Evolutionary conservation across 2,329 filamentous ascomycete species (phyloP).

Genomic region (Epichloe brachyelytri): DNA sequence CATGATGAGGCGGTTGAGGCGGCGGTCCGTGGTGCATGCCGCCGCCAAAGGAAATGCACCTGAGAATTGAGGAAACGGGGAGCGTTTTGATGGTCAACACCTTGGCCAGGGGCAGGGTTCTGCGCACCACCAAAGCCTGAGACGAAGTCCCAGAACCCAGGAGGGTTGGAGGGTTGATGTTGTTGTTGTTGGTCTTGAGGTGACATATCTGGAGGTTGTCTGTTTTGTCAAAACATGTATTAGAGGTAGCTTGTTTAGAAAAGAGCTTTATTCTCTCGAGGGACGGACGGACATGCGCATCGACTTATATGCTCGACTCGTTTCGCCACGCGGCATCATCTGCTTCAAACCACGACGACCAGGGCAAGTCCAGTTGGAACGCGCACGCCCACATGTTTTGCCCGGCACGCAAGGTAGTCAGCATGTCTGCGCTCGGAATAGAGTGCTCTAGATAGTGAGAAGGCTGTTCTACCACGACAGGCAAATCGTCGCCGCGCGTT

Average conservation of each 20-base stretch:
- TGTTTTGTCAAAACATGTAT: not conserved
- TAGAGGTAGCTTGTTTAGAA: too few species aligned
- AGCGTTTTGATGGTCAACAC: conserved; percentile 24
- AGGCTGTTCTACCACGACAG: too few species aligned
- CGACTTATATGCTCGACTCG: not conserved
- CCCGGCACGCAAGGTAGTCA: too few species aligned
- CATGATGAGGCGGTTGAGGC: conserved; percentile 3
- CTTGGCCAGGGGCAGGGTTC: conserved; percentile 18
- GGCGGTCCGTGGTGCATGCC: conserved; percentile 6
- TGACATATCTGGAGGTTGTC: conserved; percentile 11
- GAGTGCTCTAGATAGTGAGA: too few species aligned
- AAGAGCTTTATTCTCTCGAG: too few species aligned
- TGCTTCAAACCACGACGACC: too few species aligned
- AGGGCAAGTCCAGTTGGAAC: too few species aligned
- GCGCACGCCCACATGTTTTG: too few species aligned
- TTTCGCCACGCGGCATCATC: not conserved
- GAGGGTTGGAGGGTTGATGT: not conserved
- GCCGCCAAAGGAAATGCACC: conserved; percentile 21
- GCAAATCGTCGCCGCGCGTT: too few species aligned
- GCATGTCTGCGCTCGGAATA: too few species aligned
- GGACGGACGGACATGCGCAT: too few species aligned
- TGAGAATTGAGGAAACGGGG: conserved; percentile 12
- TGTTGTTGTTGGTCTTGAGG: conserved; percentile 8
- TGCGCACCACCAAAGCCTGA: conserved; percentile 18
- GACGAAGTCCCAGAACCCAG: conserved; percentile 22